These are phyloP conservation scores for Candolleomyces aberdarensis DNA, from an alignment of 768 basidiomycete species.

Conservation along the genomic window DNA sequence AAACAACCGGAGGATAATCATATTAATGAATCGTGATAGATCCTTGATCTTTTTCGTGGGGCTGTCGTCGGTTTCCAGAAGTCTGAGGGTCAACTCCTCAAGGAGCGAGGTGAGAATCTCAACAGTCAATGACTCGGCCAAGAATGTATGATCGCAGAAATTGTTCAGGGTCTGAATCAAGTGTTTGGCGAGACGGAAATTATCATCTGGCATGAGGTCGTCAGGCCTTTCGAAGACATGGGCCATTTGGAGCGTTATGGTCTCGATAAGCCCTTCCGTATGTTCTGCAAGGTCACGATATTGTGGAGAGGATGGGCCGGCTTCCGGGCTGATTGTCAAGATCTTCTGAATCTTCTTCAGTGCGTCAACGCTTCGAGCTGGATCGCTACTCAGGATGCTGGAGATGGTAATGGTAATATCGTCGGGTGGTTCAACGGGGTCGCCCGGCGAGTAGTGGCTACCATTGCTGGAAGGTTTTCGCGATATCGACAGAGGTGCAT, in stretches of 20 bases:
- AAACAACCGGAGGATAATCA: conserved; percentile 93
- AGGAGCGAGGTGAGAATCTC: conserved; percentile 83
- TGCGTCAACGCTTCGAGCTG: conserved; percentile 83
- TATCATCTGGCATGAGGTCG: conserved; percentile 68
- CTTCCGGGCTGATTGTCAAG: conserved; percentile 71
- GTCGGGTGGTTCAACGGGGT: conserved; percentile 36
- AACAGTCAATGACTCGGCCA: conserved; percentile 85
- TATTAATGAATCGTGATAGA: conserved; percentile 94
- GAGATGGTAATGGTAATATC: conserved; percentile 83
- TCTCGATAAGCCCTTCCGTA: conserved; percentile 83
- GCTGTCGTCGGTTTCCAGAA: conserved; percentile 93
- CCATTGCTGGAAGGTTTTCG: conserved; percentile 2
- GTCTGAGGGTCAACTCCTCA: conserved; percentile 85
- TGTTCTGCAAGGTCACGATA: conserved; percentile 80
- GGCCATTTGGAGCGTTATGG: conserved; percentile 87
- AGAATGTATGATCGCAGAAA: conserved; percentile 85
- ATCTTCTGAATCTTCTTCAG: conserved; percentile 91
- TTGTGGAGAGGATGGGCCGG: conserved; percentile 60
- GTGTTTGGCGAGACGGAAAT: conserved; percentile 94
- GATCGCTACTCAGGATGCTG: conserved; percentile 85
- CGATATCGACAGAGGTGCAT: background rate
- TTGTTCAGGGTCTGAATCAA: conserved; percentile 94
- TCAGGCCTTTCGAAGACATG: conserved; percentile 85
- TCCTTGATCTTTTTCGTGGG: conserved; percentile 84
- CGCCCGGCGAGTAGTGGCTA: conserved; percentile 14